Evolutionary conservation across 306 rosid species (phyloP), one percentile per base, ranked within the genome.

Genomic region (Quercus robur): DNA sequence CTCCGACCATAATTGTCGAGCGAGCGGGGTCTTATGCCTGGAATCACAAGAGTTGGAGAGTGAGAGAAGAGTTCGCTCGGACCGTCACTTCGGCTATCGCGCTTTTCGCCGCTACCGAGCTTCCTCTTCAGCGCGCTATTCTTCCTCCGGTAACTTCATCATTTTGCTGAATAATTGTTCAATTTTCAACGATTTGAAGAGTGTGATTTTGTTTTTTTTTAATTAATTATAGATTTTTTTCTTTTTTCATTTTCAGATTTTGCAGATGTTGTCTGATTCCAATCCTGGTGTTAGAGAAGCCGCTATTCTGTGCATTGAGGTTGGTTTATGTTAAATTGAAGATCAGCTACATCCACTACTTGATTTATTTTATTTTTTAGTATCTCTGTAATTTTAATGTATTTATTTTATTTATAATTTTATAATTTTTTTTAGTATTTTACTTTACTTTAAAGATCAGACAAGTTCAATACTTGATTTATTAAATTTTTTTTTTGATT

Each of bases 21-120:
- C 81, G 99, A 87, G 97, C 99, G 13, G 99, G 99, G 71, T 88
- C 97, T 75, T 93, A 83, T 87, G 99, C 98, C 55, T 96, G 99
- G 99, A 75, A 85, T 19, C 92, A 93, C 89, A 96, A 79, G 88
- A 93, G 97, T 86, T 93, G 99, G 99, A 93, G 99, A 86, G 92
- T 93, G 57, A 88, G 99, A 74, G 98, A 96, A 84, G 99, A 96
- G 86, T 96, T 96, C 82, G 93, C 89, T 3, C 94, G 99, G 61
- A 96, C 99, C 5, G 97, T 96, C 84, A 96, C 99, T 6, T 89
- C 97, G 54, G 98, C 98, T 74, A 92, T 93, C 80, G 94, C 92
- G 73, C 93, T 93, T 81, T 96, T 96, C 87, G 84, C 99, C 25
- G 82, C 99, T 5, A 91, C 98, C 5, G 99, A 96, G 80, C 97